Base-by-base conservation (phyloP, 371 early-diverging fungal genomes). In the Dentiscutata heterogama region DNA sequence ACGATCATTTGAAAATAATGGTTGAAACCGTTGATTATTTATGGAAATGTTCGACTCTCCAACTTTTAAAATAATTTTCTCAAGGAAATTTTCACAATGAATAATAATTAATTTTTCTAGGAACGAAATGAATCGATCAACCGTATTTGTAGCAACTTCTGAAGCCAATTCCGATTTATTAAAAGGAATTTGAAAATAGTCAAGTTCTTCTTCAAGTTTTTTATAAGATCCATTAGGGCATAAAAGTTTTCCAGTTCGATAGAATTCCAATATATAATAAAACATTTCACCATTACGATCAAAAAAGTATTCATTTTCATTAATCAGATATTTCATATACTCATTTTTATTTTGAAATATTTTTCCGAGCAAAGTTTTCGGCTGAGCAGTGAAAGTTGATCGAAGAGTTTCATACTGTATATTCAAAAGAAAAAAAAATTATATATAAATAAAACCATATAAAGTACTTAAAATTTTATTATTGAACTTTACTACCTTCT, bases 381-480 rank as follows among this genome's bases (percentile, higher is more conserved):
- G 80, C 18, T 80, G 70, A 3, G 71, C 18, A 6, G 58, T 53
- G 14, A 80, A 54, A 4, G 80, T 80, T 8, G 80, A 80, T 18
- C 56, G n/a, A 39, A 51, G 53, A 27, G 80, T 80, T 58, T 80
- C 80, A 46, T 80, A 80, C 80, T 80, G 54, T 35, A 35, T 35
- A 39, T 54, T 39, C n/a, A 35, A 61, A n/a, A 61, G 22, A n/a
- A 63, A 63, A 63, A 25, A 63, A 11, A 63, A 5, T 35, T 35
- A 35, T 35, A 35, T 35, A 35, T 35, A 35, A 35, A 35, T 35
- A 35, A 35, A 35, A 35, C 0, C 35, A 35, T 2, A 4, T 4
- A 35, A 35, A 35, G 35, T 5, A 35, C 2, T 35, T 35, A 35
- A 35, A 35, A 35, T 4, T 35, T 35, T 35, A 35, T 35, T 35